Conservation (phyloP, 2,329 filamentous ascomycete genomes). For the Diaporthe caulivora region DNA sequence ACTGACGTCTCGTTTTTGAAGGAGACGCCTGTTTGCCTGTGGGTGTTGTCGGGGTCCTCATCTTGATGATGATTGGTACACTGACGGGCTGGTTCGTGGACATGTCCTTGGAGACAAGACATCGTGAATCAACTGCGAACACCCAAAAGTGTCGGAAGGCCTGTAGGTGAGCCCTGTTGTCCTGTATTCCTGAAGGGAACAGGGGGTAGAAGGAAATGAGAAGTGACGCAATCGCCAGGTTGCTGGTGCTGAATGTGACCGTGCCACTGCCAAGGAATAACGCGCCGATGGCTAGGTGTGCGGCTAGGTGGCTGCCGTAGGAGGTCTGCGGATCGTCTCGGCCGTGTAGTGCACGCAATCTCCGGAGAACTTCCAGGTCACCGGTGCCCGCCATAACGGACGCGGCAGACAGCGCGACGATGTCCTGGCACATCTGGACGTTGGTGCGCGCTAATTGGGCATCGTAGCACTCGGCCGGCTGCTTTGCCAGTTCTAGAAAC, state of each 20-base stretch:
- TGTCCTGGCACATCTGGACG: conserved; percentile 90
- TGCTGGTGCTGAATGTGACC: conserved; percentile 89
- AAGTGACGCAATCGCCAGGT: conserved; percentile 86
- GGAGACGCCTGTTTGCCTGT: conserved; percentile 53
- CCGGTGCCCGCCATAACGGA: conserved; percentile 97
- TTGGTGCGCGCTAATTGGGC: conserved; percentile 85
- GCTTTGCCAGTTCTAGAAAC: conserved; percentile 81
- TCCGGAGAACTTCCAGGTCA: conserved; percentile 85
- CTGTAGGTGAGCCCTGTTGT: conserved; percentile 95
- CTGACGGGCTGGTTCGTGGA: conserved; percentile 84
- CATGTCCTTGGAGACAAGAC: conserved; percentile 88
- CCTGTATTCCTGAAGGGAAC: conserved; percentile 88
- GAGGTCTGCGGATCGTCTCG: conserved; percentile 85
- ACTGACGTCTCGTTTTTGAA: conserved; percentile 50
- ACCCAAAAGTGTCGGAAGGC: conserved; percentile 99
- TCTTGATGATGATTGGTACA: conserved; percentile 76
- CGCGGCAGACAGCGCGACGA: conserved; percentile 83
- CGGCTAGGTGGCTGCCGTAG: conserved; percentile 93
- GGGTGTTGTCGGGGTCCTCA: conserved; percentile 56
- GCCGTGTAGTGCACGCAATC: conserved; percentile 88
- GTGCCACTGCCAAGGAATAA: conserved; percentile 94
- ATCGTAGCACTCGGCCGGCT: conserved; percentile 76
- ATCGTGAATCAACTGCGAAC: conserved; percentile 88
- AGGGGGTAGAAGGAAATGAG: conserved; percentile 95
- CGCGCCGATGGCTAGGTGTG: conserved; percentile 90